phyloP scores from a whole-genome alignment of 768 basidiomycete species.

The Pholiota conissans region DNA sequence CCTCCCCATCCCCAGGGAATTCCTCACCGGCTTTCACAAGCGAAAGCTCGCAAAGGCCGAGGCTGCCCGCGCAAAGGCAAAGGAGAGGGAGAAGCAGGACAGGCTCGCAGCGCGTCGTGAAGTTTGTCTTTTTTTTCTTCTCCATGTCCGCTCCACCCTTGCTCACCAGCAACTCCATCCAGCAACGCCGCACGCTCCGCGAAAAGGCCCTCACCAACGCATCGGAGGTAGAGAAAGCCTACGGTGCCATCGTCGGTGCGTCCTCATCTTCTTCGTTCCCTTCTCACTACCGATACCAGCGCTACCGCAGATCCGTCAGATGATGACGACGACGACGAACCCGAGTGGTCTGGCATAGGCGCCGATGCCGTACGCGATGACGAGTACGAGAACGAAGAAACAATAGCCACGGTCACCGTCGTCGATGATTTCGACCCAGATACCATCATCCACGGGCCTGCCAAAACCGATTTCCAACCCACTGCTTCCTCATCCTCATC shows the following conservation, averaged over 20 bases:
- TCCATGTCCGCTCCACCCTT: slow-evolving; percentile 15
- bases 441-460: slow-evolving; percentile 50
- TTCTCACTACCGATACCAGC: slow-evolving; percentile 3
- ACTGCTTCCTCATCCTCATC: background rate
- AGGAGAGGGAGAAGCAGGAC: slow-evolving; percentile 75
- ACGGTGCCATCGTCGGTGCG: slow-evolving; percentile 51
- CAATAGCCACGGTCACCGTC: slow-evolving; percentile 86
- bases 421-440: slow-evolving; percentile 89
- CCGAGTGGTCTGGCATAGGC: slow-evolving; percentile 48
- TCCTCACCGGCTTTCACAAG: slow-evolving; percentile 92
- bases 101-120: slow-evolving; percentile 75
- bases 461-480: slow-evolving; percentile 6
- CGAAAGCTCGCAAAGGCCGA: slow-evolving; percentile 86
- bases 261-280: slow-evolving; percentile 3
- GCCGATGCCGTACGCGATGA: slow-evolving; percentile 49
- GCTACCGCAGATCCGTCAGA: slow-evolving; percentile 1
- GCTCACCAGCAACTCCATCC: slow-evolving; percentile 10
- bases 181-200: slow-evolving; percentile 79
- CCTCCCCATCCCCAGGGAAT: slow-evolving; percentile 71
- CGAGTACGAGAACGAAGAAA: slow-evolving; percentile 83
- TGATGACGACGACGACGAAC: slow-evolving; percentile 24
- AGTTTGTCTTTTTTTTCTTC: slow-evolving; percentile 41
- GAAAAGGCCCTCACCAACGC: slow-evolving; percentile 81
- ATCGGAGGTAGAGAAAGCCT: slow-evolving; percentile 73
- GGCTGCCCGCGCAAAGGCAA: slow-evolving; percentile 68